Evolutionary conservation across 1,284 basidiomycete genomes (phyloP).

Genomic region (Mycena sp.): DNA sequence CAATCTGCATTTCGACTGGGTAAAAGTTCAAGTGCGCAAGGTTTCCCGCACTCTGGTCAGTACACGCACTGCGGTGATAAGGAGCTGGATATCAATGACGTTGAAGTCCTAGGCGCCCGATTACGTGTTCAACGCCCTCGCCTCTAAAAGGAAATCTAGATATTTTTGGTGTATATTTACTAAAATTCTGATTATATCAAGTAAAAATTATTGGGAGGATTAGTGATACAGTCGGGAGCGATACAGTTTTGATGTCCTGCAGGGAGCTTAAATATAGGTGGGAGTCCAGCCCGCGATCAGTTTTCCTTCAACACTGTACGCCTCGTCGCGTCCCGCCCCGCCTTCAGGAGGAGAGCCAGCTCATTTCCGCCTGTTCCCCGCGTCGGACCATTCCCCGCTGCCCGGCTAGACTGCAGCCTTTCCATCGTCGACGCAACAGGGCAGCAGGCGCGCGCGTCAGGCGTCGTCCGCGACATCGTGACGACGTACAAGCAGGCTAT

Average conservation of each 20-base stretch:
- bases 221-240: slow-evolving; percentile 10
- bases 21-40: not conserved
- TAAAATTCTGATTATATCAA: not conserved
- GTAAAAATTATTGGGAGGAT: slow-evolving; percentile 4
- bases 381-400: slow-evolving; percentile 56
- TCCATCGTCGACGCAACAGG: slow-evolving; percentile 65
- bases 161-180: not conserved
- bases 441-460: slow-evolving; percentile 57
- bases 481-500: slow-evolving; percentile 90
- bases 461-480: slow-evolving; percentile 69
- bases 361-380: slow-evolving; percentile 91
- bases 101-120: not conserved
- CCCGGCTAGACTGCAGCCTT: slow-evolving; percentile 58
- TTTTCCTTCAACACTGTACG: slow-evolving; percentile 60
- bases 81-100: too few relatives aligned
- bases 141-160: not conserved
- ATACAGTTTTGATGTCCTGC: slow-evolving; percentile 14
- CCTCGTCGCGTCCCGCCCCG: slow-evolving; percentile 86
- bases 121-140: not conserved
- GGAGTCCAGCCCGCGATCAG: not conserved
- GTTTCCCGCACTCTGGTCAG: too few relatives aligned
- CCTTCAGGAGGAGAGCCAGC: slow-evolving; percentile 84
- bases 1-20: slow-evolving; percentile 25
- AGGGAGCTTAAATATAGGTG: slow-evolving; percentile 1
- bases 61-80: too few relatives aligned